A percentile compares a stretch with the other conserved stretches of the same genome.
Evolutionary conservation across 2,329 filamentous ascomycete genomes (phyloP).

Genomic region (Plenodomus tracheiphilus): DNA sequence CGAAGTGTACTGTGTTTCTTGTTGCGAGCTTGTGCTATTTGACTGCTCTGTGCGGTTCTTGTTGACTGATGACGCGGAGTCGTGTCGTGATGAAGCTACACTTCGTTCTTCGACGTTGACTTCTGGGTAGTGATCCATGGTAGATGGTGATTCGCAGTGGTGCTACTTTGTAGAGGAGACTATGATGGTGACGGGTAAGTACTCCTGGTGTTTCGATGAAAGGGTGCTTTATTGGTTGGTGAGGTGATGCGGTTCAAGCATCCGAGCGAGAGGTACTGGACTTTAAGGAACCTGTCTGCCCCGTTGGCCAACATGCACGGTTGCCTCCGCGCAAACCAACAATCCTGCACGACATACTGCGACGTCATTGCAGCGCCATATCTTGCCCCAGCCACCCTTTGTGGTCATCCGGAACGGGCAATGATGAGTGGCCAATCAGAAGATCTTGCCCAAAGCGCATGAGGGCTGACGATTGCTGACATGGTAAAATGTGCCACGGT

Average conservation of each 20-base stretch:
- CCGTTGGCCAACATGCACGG: not conserved
- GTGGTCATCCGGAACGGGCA: slow-evolving; percentile 13
- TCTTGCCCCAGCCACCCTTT: slow-evolving; percentile 16
- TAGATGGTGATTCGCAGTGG: not conserved
- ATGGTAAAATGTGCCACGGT: not conserved
- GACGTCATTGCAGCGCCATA: slow-evolving; percentile 18
- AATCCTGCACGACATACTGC: slow-evolving; percentile 11
- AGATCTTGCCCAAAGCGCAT: slow-evolving; percentile 7
- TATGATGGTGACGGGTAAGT: not conserved
- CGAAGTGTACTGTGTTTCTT: slow-evolving; percentile 10
- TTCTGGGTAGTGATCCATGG: slow-evolving; percentile 30
- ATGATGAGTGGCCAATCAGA: slow-evolving; percentile 19
- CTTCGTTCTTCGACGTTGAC: slow-evolving; percentile 25
- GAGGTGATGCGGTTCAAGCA: not conserved
- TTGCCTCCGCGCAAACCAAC: slow-evolving; percentile 1
- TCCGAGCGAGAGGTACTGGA: not conserved
- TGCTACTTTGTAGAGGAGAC: not conserved
- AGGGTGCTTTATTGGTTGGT: not conserved
- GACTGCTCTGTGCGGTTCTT: slow-evolving; percentile 5
- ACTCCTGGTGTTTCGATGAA: not conserved
- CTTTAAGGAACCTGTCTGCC: slow-evolving; percentile 9
- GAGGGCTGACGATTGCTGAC: slow-evolving; percentile 3
- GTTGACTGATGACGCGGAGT: slow-evolving; percentile 19
- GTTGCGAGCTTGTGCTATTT: not conserved
- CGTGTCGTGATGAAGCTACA: slow-evolving; percentile 18